phyloP scores from a whole-genome alignment of 257 asterid genomes.

The Salvia miltiorrhiza region DNA sequence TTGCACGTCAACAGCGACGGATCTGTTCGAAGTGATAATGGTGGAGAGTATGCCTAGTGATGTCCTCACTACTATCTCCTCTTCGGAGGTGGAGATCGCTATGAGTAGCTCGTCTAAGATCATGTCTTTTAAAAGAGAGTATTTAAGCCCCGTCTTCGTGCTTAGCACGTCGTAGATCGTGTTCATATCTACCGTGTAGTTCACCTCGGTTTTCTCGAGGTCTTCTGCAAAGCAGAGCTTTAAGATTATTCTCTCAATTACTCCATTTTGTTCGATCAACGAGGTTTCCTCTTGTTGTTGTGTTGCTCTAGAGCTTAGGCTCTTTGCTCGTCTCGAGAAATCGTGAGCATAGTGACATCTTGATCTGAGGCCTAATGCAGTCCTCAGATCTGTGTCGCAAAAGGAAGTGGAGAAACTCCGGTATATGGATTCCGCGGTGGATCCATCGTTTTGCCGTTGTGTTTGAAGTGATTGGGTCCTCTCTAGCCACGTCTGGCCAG shows the following conservation, averaged over 20 bases:
- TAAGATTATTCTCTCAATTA: slow-evolving; percentile 67
- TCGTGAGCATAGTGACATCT: slow-evolving; percentile 13
- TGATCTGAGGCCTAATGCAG: slow-evolving; percentile 27
- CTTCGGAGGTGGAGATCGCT: slow-evolving; percentile 71
- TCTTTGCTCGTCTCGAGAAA: slow-evolving; percentile 31
- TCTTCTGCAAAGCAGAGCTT: slow-evolving; percentile 72
- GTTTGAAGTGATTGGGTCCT: slow-evolving; percentile 27
- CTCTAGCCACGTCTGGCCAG: slow-evolving; percentile 22
- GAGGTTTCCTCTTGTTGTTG: slow-evolving; percentile 37
- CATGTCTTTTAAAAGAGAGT: slow-evolving; percentile 72
- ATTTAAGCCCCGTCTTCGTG: slow-evolving; percentile 60
- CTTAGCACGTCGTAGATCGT: slow-evolving; percentile 56
- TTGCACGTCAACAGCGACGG: slow-evolving; percentile 66
- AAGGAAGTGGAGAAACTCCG: slow-evolving; percentile 47
- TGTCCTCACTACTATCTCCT: slow-evolving; percentile 62
- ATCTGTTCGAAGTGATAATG: slow-evolving; percentile 51
- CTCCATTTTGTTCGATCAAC: slow-evolving; percentile 53
- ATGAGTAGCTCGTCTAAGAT: slow-evolving; percentile 70
- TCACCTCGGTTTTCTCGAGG: slow-evolving; percentile 37
- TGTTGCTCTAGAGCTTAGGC: slow-evolving; percentile 32
- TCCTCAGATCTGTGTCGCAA: slow-evolving; percentile 19
- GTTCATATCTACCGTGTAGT: slow-evolving; percentile 61
- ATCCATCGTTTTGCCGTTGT: slow-evolving; percentile 20
- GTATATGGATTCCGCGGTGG: slow-evolving; percentile 35
- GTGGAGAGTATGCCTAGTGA: slow-evolving; percentile 72